Evolutionary conservation across 2,329 filamentous ascomycete genomes (phyloP), one percentile per base, ranked within the genome.

Genomic region (Penicillium sclerotigenum): DNA sequence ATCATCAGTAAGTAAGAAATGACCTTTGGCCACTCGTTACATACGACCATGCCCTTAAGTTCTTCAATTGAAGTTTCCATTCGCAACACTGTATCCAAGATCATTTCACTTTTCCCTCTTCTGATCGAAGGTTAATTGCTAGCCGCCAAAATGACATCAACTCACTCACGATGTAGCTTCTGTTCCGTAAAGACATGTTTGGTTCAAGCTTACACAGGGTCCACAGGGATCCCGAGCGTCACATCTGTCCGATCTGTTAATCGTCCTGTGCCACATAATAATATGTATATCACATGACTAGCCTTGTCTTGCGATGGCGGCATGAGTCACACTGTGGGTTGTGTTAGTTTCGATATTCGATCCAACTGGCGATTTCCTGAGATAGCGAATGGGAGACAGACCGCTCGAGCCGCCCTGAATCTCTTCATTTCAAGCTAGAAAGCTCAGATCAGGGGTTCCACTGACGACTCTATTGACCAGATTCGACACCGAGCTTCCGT

Each of bases 221-320:
- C 47, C 53, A 41, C 53, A 56, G 34, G 53, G 53, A 24, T 56
- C 47, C 18, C 53, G 40, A 22, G 47, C 47, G 18, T 56, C 53
- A 47, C 53, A 56, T 56, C 53, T 56, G 18, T 37, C 16, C 31
- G 14, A 1, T 41, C 1, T 36, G 41, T 56, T 22, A 56, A n/a
- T 18, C 11, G 5, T 5, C 14, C 20, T 18, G n/a, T 16, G 24
- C n/a, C 5, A 26, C n/a, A 11, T 2, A 2, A 11, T n/a, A 5
- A 10, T 6, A 38, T 26, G 24, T 7, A 11, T n/a, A n/a, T n/a
- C n/a, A n/a, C n/a, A 38, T 33, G n/a, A 37, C 14, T 24, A 24
- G 40, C 53, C 53, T 56, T 51, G 53, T 51, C 29, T 56, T 56
- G 31, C 53, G 53, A 9, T 56, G 53, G 34, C 53, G 53, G 41